Conservation (phyloP, 2,329 filamentous ascomycete genomes). For the Sporothrix schenckii region DNA sequence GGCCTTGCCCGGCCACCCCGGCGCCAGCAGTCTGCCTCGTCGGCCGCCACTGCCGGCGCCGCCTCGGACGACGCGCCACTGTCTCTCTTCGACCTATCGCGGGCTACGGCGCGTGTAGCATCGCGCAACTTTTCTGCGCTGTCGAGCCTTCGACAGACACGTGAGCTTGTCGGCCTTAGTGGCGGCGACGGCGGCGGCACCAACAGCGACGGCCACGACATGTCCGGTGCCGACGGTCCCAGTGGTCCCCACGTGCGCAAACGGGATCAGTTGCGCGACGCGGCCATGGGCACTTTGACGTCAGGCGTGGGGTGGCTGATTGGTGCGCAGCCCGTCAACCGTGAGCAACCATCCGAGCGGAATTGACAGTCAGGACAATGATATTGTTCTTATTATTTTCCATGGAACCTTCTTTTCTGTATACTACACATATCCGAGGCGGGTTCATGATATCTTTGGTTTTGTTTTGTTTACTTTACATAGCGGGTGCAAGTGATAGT, state of each 20-base stretch:
- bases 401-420: not conserved
- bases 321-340: constrained; percentile 54
- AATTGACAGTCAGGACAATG: not conserved
- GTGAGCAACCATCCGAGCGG: constrained; percentile 21
- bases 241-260: constrained; percentile 56
- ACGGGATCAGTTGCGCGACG: constrained; percentile 70
- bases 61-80: constrained; percentile 60
- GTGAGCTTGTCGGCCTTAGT: constrained; percentile 38
- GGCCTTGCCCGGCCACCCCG: constrained; percentile 28
- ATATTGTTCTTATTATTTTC: not conserved
- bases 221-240: constrained; percentile 27
- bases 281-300: constrained; percentile 67
- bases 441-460: not conserved
- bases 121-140: constrained; percentile 61
- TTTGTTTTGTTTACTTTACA: not conserved
- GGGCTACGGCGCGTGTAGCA: constrained; percentile 62
- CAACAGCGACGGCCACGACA: constrained; percentile 11
- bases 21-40: constrained; percentile 37
- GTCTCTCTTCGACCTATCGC: constrained; percentile 66
- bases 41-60: not conserved
- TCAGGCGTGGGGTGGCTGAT: constrained; percentile 70
- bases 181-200: constrained; percentile 35
- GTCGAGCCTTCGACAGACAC: constrained; percentile 53
- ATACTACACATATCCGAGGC: not conserved
- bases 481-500: not conserved